phyloP scores from a whole-genome alignment of 2,329 filamentous ascomycete species.

The Colletotrichum plurivorum region DNA sequence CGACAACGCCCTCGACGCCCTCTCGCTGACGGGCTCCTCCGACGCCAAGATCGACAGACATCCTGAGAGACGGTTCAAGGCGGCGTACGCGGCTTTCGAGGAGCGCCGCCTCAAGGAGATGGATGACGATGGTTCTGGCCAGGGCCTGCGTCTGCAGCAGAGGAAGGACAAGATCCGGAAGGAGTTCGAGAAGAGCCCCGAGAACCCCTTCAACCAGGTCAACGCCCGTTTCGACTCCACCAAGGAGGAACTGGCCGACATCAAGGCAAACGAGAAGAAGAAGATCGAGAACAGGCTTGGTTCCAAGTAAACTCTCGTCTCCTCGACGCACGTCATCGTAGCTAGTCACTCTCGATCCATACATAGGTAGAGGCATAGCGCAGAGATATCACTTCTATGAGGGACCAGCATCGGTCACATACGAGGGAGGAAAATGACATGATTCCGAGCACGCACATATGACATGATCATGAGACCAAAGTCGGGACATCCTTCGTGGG shows the following conservation, averaged over 20 bases:
- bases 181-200: constrained; percentile 94
- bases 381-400: background rate
- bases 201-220: constrained; percentile 96
- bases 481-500: constrained; percentile 3
- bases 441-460: constrained; percentile 12
- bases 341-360: background rate
- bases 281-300: constrained; percentile 82
- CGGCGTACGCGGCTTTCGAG: constrained; percentile 87
- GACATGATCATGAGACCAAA: constrained; percentile 25
- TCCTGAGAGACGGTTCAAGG: constrained; percentile 89
- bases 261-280: constrained; percentile 75
- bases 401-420: constrained; percentile 22
- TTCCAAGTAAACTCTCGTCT: constrained; percentile 43
- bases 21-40: constrained; percentile 72
- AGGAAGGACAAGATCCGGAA: constrained; percentile 86
- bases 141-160: constrained; percentile 85
- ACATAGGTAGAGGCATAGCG: constrained; percentile 5
- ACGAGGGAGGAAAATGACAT: constrained; percentile 14
- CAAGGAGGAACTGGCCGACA: constrained; percentile 79
- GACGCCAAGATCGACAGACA: constrained; percentile 86
- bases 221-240: constrained; percentile 82
- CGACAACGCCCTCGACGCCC: constrained; percentile 92
- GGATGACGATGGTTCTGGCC: constrained; percentile 80
- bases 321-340: background rate
- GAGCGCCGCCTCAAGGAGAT: constrained; percentile 87